A percentile compares a stretch with the other conserved stretches of the same genome.
phyloP scores from a whole-genome alignment of 2,329 filamentous ascomycete species.

The Neopestalotiopsis clavispora region DNA sequence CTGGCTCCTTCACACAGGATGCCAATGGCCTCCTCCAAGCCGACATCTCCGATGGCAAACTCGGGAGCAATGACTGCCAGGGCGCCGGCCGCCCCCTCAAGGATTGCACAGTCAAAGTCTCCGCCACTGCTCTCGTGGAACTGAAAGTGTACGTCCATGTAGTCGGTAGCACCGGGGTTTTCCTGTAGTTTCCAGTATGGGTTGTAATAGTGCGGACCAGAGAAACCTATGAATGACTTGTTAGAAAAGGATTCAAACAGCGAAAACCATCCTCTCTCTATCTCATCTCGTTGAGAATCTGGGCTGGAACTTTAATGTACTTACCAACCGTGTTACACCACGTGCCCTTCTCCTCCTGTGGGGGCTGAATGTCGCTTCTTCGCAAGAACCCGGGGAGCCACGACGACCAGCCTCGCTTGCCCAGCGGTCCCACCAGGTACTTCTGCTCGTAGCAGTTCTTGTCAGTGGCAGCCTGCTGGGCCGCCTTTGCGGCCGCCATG shows the following conservation, averaged over 20 bases:
- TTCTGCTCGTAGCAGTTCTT: slow-evolving; percentile 35
- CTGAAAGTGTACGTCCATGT: slow-evolving; percentile 18
- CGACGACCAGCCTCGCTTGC: background rate
- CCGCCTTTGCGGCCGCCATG: slow-evolving; percentile 13
- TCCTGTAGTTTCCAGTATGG: slow-evolving; percentile 18
- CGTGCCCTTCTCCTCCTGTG: slow-evolving; percentile 13
- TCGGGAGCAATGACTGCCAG: slow-evolving; percentile 14
- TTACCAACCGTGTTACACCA: slow-evolving; percentile 20
- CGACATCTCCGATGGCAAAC: slow-evolving; percentile 18
- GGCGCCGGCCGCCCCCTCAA: slow-evolving; percentile 13
- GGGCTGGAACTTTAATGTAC: background rate
- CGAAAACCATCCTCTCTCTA: background rate
- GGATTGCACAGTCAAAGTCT: slow-evolving; percentile 18
- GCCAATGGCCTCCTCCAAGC: slow-evolving; percentile 13
- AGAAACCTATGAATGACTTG: slow-evolving; percentile 7
- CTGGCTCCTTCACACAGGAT: slow-evolving; percentile 7
- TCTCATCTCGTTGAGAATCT: background rate
- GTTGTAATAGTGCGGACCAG: slow-evolving; percentile 21
- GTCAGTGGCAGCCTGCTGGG: slow-evolving; percentile 28
- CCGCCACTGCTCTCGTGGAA: slow-evolving; percentile 17
- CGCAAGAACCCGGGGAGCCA: slow-evolving; percentile 3
- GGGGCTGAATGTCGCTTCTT: slow-evolving; percentile 4
- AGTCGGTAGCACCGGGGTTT: slow-evolving; percentile 17
- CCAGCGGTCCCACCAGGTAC: slow-evolving; percentile 23
- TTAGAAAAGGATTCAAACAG: background rate